Base-by-base conservation (phyloP, 495 filamentous ascomycete species). In the Annulohypoxylon bovei region DNA sequence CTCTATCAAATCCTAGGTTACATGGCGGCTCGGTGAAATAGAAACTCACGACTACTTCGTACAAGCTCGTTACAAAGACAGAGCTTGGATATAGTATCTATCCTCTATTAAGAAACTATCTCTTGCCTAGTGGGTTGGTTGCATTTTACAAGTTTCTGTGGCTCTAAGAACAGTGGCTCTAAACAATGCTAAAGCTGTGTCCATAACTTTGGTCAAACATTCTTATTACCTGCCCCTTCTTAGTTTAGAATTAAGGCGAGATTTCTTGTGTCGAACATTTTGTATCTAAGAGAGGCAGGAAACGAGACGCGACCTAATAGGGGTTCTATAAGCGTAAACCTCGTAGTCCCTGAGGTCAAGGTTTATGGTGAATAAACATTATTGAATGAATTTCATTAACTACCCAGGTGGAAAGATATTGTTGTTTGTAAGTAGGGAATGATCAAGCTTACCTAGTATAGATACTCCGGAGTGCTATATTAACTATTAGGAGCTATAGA, bases 1-100 rank as follows among this genome's bases (percentile, higher is more conserved):
- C 58, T 42, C 52, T 60, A 65, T 71, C 62, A 63, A 49, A 63
- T 57, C 47, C 57, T 56, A 40, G 32, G 63, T 72, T 72, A 68
- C 61, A 62, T 60, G 42, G 25, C 18, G 27, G 12, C 16, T 65
- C 37, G 59, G 44, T 63, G 54, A 67, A 40, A 49, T 60, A 54
- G 50, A 67, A 64, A 64, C 39, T 54, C 55, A 65, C 28, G 11
- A 25, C 20, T 63, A 64, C 53, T 50, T 28, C 39, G 39, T 42
- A 42, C 20, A 23, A 53, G n/a, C 27, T 53, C 20, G 16, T 53
- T 20, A 16, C 20, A 53, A 33, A 28, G 25, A 18, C 18, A 33
- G 2, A 32, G 27, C 2, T 12, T 53, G 2, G 6, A 33, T 52
- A 6, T 53, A 20, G 6, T 25, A 5, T 33, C 11, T 18, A 14